A percentile compares a stretch with the other conserved stretches of the same genome.
phyloP scores from a whole-genome alignment of 2,329 filamentous ascomycete genomes.

The Fusarium odoratissimum region DNA sequence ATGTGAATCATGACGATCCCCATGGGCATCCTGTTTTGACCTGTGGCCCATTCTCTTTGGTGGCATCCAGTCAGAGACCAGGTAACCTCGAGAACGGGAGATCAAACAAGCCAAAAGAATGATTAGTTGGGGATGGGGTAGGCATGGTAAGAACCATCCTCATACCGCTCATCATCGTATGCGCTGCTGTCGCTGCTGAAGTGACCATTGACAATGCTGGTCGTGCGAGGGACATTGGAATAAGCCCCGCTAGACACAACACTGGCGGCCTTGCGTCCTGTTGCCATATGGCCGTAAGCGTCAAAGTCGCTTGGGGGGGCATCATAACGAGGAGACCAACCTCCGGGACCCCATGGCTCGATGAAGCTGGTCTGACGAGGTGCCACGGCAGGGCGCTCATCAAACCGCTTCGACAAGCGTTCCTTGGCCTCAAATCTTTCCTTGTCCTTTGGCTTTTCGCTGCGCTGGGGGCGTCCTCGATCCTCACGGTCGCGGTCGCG shows the following conservation, averaged over 20 bases:
- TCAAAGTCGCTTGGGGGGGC: slow-evolving; percentile 42
- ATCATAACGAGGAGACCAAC: slow-evolving; percentile 45
- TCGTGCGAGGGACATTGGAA: slow-evolving; percentile 48
- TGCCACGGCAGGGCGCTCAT: slow-evolving; percentile 46
- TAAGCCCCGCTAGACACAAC: slow-evolving; percentile 41
- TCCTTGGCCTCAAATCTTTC: slow-evolving; percentile 49
- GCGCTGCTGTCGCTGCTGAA: slow-evolving; percentile 48
- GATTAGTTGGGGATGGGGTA: slow-evolving; percentile 49
- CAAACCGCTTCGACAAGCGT: slow-evolving; percentile 53
- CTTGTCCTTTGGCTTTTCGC: slow-evolving; percentile 46
- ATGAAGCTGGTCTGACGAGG: slow-evolving; percentile 51
- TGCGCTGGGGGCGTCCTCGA: slow-evolving; percentile 33
- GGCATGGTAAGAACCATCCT: slow-evolving; percentile 53
- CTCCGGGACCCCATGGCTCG: slow-evolving; percentile 50
- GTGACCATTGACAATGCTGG: slow-evolving; percentile 42
- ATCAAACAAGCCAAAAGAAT: slow-evolving; percentile 22
- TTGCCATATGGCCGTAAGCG: slow-evolving; percentile 45
- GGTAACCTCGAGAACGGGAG: neutral
- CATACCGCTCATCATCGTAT: slow-evolving; percentile 48
- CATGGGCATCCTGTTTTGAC: slow-evolving; percentile 19
- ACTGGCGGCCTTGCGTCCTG: slow-evolving; percentile 45
- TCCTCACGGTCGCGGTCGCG: slow-evolving; percentile 43
- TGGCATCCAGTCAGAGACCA: neutral
- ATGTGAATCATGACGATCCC: slow-evolving; percentile 11
- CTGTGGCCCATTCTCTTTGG: slow-evolving; percentile 3